phyloP scores from a whole-genome alignment of 2,329 filamentous ascomycete genomes.

The Davidsoniella virescens region DNA sequence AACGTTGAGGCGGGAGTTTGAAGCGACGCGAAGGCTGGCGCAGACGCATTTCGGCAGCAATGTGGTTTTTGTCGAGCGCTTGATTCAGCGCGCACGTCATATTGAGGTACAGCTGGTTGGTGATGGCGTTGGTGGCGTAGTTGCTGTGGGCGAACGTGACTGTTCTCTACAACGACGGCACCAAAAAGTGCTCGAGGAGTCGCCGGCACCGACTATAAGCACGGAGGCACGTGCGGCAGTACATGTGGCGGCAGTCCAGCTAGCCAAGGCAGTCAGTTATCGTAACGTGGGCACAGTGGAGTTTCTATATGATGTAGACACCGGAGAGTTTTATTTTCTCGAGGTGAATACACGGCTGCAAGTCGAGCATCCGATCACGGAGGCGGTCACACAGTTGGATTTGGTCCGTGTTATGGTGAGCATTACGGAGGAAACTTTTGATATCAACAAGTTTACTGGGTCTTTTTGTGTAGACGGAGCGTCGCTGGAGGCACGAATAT shows the following conservation, averaged over 20 bases:
- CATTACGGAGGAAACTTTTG: conserved; percentile 30
- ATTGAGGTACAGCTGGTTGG: conserved; percentile 36
- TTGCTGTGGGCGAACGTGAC: conserved; percentile 29
- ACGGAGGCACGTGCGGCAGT: conserved; percentile 19
- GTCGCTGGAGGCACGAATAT: conserved; percentile 56
- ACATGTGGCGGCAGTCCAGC: conserved; percentile 18
- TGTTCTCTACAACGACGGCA: conserved; percentile 35
- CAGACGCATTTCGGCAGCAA: conserved; percentile 26
- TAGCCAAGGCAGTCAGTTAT: conserved; percentile 21
- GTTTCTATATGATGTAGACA: conserved; percentile 22
- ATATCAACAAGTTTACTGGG: conserved; percentile 5
- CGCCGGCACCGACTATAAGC: conserved; percentile 17
- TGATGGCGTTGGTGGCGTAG: conserved; percentile 25
- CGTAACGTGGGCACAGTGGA: conserved; percentile 26
- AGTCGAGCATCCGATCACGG: conserved; percentile 30
- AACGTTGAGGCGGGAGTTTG: conserved; percentile 13
- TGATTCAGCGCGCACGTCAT: conserved; percentile 26
- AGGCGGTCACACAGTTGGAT: conserved; percentile 24
- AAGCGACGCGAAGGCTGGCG: conserved; percentile 16
- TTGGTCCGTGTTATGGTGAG: conserved; percentile 21
- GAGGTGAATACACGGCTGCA: conserved; percentile 29
- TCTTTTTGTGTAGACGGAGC: conserved; percentile 39
- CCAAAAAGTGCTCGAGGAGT: conserved; percentile 36
- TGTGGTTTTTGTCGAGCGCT: conserved; percentile 27
- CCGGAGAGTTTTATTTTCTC: conserved; percentile 25